Evolutionary conservation across 163 green algal species (phyloP).

Genomic region (Prototheca wickerhamii): DNA sequence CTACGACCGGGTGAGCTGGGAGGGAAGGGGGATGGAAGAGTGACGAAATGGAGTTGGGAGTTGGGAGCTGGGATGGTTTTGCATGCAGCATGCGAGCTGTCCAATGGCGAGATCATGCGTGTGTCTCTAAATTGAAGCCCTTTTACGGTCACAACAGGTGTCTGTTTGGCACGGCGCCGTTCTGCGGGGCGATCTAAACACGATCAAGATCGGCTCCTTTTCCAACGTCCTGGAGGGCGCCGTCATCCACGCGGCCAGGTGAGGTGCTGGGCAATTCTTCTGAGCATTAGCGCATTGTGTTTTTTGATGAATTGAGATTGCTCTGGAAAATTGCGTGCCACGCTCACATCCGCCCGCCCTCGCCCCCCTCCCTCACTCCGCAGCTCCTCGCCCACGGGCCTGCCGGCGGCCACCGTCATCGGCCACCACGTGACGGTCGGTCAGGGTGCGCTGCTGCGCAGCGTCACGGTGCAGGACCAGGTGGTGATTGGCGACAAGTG

Average conservation of each 20-base stretch:
- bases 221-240: conserved; percentile 71
- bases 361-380: not conserved
- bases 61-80: conserved; percentile 1
- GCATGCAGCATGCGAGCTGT: not conserved
- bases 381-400: conserved; percentile 78
- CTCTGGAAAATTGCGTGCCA: not conserved
- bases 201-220: conserved; percentile 70
- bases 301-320: no score
- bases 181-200: conserved; percentile 89
- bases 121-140: not conserved
- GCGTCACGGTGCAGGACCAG: conserved; percentile 71
- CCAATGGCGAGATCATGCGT: not conserved
- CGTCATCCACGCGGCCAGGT: conserved; percentile 87
- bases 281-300: no score
- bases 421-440: conserved; percentile 86
- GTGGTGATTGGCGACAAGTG: conserved; percentile 70
- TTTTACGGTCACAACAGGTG: conserved; percentile 35
- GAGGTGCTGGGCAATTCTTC: no score
- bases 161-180: conserved; percentile 91
- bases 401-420: conserved; percentile 78
- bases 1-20: conserved; percentile 66
- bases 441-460: conserved; percentile 69
- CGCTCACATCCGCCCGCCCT: not conserved
- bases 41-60: not conserved
- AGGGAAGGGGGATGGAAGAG: not conserved